These are phyloP conservation scores for Beauveria scarabaeidicola DNA, from an alignment of 2,329 filamentous ascomycete species.

Conservation along the genomic window DNA sequence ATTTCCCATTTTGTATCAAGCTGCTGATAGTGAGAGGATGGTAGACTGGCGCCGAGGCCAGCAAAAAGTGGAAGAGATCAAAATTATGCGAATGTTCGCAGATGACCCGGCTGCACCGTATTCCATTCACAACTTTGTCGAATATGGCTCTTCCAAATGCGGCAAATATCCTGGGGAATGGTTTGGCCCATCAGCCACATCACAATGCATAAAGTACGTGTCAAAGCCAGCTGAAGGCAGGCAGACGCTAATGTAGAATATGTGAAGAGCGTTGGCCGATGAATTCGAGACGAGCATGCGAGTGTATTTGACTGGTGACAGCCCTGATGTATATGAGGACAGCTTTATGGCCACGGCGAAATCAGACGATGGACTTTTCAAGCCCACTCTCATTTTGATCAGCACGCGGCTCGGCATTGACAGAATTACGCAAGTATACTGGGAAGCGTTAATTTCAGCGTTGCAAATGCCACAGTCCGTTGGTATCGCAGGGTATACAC, in stretches of 20 bases:
- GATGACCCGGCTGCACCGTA: conserved; percentile 82
- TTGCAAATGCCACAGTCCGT: conserved; percentile 88
- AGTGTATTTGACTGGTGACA: conserved; percentile 85
- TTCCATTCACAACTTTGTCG: conserved; percentile 90
- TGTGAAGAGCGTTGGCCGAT: conserved; percentile 61
- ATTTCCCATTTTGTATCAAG: neutral
- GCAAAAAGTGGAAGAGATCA: conserved; percentile 51
- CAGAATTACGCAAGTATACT: conserved; percentile 88
- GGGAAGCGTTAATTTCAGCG: conserved; percentile 80
- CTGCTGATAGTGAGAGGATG: conserved; percentile 16
- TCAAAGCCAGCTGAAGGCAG: neutral
- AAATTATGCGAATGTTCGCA: conserved; percentile 73
- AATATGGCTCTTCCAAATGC: conserved; percentile 76
- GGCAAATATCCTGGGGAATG: conserved; percentile 95
- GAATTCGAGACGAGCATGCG: conserved; percentile 56
- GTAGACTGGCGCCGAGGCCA: conserved; percentile 70
- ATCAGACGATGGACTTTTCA: conserved; percentile 56
- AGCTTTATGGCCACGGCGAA: conserved; percentile 72
- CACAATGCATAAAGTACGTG: conserved; percentile 82
- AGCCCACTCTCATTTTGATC: conserved; percentile 80
- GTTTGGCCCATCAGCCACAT: conserved; percentile 97
- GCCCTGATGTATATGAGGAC: conserved; percentile 88
- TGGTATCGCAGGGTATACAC: conserved; percentile 76
- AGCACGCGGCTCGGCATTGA: conserved; percentile 88
- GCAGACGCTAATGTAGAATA: conserved; percentile 13